Base-by-base conservation (phyloP, 2,329 filamentous ascomycete genomes). In the Emydomyces testavorans region DNA sequence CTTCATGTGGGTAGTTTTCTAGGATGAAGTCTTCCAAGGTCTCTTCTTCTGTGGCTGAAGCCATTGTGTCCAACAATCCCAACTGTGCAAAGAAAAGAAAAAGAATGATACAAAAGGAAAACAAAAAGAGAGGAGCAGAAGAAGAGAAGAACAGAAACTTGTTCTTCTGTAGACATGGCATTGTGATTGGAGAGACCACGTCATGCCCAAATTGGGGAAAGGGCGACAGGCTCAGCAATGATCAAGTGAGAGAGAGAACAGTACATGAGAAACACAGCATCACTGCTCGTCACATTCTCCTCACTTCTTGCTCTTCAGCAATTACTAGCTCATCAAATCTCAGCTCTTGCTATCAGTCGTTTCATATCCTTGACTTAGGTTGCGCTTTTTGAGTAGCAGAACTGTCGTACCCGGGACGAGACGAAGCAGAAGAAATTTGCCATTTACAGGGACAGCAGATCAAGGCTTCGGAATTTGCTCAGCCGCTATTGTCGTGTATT, bases 201-300 rank as follows among this genome's bases (percentile, higher is more conserved):
- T 35, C 18, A 29, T 35, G 35, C 34, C 46, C 46, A 37, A 40
- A 37, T 46, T 42, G 37, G 46, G 50, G 50, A 49, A 51, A 41
- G 50, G 46, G 46, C 50, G 23, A 51, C 41, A 42, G 32, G 41
- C 41, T 39, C 41, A 42, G 50, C 35, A 32, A 29, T 42, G 41
- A 45, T 36, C 28, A 32, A 46, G 38, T 31, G 36, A 40, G 29
- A 24, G 20, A 31, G 31, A 47, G 15, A 20, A 16, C 29, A 24
- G 21, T 39, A 42, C 10, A 15, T 13, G 7, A 3, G 3, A 21
- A 8, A 32, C 4, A 13, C 11, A 38, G 32, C n/a, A 7, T 11
- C 28, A 32, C 45, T 40, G 15, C 10, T 38, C 15, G 11, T 28
- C 21, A 36, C 15, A 15, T 45, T n/a, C 15, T 35, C 16, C 10